phyloP scores from a whole-genome alignment of 129 eudicot genomes.

The Flaveria brownii region DNA sequence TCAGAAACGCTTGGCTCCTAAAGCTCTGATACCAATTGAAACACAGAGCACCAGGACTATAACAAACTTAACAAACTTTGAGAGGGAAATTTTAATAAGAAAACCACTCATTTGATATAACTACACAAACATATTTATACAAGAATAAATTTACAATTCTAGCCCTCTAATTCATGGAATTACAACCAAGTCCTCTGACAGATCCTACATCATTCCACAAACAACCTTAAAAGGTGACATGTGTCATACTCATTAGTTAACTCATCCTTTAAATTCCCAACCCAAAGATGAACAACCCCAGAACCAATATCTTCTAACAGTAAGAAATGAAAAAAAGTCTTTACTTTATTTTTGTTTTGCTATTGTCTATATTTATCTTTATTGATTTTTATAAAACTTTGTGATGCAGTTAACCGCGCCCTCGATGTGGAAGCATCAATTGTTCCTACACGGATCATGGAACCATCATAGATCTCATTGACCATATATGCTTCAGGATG shows the following conservation, averaged over 20 bases:
- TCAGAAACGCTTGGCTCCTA: too few species aligned
- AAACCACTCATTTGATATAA: too few species aligned
- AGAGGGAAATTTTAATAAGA: too few species aligned
- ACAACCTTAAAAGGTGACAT: conserved; percentile 17
- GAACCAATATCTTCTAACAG: neutral
- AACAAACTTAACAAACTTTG: too few species aligned
- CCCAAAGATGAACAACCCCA: neutral
- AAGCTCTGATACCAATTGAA: too few species aligned
- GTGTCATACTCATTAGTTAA: conserved; percentile 33
- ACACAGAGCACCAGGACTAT: too few species aligned
- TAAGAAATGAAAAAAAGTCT: neutral
- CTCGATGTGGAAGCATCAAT: neutral
- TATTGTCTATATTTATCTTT: neutral
- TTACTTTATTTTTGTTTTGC: neutral
- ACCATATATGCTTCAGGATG: neutral
- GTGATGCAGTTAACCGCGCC: neutral
- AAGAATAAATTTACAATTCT: too few species aligned
- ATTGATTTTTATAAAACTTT: neutral
- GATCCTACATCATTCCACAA: conserved; percentile 47
- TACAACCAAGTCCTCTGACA: too few species aligned
- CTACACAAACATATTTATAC: too few species aligned
- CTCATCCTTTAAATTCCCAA: neutral
- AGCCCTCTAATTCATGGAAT: too few species aligned
- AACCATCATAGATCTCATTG: neutral
- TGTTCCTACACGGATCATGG: neutral